Percentiles rank a stretch among this genome's conserved stretches.
These are phyloP conservation scores for Nicotiana otophora DNA, from an alignment of 257 asterid species.

Conservation along the genomic window DNA sequence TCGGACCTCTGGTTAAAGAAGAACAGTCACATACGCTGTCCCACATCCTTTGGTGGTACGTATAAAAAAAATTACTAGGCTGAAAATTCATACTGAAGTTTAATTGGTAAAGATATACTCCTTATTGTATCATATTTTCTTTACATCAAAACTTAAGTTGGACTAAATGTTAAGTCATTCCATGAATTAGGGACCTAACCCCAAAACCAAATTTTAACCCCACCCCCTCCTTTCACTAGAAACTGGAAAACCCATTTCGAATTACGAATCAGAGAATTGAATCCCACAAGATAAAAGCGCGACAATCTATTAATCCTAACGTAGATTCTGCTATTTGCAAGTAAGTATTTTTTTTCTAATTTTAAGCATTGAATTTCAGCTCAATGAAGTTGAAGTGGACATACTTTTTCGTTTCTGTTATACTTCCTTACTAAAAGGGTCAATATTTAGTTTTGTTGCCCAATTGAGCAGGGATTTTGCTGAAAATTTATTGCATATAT, in stretches of 20 bases:
- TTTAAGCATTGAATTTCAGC: not conserved
- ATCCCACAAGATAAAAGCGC: not conserved
- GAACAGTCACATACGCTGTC: too few species aligned
- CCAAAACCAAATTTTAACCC: not conserved
- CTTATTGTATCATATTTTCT: not conserved
- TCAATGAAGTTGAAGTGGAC: not conserved
- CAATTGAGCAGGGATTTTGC: not conserved
- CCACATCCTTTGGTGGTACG: too few species aligned
- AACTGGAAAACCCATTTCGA: not conserved
- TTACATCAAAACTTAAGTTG: not conserved
- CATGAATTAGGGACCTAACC: not conserved
- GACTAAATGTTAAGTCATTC: not conserved
- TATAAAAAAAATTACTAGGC: too few species aligned
- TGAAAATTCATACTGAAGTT: too few species aligned
- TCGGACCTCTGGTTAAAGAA: too few species aligned
- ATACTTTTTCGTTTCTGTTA: not conserved
- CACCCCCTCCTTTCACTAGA: not conserved
- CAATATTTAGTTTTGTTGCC: not conserved
- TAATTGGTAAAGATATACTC: too few species aligned
- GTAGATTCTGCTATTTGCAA: not conserved
- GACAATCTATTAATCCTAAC: not conserved
- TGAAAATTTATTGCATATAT: not conserved
- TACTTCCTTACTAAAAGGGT: not conserved
- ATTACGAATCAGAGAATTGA: not conserved
- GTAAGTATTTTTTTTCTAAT: not conserved